Evolutionary conservation across 116 monocot genomes (phyloP).

Genomic region (Zostera marina): DNA sequence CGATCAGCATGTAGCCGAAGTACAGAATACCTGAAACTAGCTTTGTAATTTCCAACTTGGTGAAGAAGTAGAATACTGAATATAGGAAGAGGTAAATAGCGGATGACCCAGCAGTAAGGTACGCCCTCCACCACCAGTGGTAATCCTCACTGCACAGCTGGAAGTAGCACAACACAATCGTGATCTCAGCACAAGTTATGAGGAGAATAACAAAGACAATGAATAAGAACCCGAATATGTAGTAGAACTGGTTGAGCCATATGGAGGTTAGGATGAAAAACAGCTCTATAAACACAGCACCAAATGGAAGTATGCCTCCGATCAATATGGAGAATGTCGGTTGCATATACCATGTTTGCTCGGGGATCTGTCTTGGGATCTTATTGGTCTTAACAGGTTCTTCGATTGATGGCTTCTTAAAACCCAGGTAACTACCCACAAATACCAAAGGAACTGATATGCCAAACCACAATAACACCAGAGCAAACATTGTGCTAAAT

Average conservation of each 20-base stretch:
- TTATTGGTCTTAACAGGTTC: constrained; percentile 14
- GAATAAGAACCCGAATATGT: constrained; percentile 19
- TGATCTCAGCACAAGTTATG: constrained; percentile 17
- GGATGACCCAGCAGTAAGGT: constrained; percentile 14
- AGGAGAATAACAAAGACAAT: constrained; percentile 16
- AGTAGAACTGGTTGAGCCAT: constrained; percentile 22
- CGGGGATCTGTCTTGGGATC: constrained; percentile 17
- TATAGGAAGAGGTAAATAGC: constrained; percentile 17
- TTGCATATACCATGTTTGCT: constrained; percentile 15
- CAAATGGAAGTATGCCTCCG: constrained; percentile 15
- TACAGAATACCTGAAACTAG: constrained; percentile 15
- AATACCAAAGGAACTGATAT: constrained; percentile 17
- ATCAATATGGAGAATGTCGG: constrained; percentile 12
- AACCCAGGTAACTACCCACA: constrained; percentile 15
- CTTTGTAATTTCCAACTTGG: constrained; percentile 19
- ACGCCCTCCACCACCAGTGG: constrained; percentile 17
- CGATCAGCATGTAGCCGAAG: constrained; percentile 17
- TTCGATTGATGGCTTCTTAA: constrained; percentile 13
- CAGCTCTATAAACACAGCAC: constrained; percentile 14
- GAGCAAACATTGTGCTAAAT: constrained; percentile 15
- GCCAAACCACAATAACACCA: constrained; percentile 15
- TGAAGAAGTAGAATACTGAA: constrained; percentile 16
- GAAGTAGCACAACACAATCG: constrained; percentile 17
- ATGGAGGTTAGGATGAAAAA: constrained; percentile 17
- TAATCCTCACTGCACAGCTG: constrained; percentile 10